A percentile compares a stretch with the other conserved stretches of the same genome.
Evolutionary conservation across 2,329 filamentous ascomycete genomes (phyloP).

Genomic region (Ophiocordyceps camponoti-rufipedis): DNA sequence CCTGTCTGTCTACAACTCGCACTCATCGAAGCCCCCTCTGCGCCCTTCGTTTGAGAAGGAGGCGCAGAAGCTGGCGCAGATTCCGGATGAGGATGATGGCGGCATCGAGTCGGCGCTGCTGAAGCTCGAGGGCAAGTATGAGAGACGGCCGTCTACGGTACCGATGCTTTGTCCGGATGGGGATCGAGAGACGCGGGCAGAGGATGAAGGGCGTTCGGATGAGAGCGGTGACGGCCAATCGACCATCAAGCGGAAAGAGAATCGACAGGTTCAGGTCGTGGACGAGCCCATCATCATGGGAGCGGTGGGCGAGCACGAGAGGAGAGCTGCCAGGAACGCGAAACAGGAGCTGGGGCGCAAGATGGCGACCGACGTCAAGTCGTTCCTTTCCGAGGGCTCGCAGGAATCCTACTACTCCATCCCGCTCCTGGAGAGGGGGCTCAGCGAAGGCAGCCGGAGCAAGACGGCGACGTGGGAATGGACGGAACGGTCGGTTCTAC

Average conservation of each 20-base stretch:
- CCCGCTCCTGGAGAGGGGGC: slow-evolving; percentile 54
- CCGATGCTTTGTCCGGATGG: slow-evolving; percentile 6
- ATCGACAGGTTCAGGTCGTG: slow-evolving; percentile 25
- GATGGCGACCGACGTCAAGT: slow-evolving; percentile 12
- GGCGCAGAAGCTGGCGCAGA: slow-evolving; percentile 68
- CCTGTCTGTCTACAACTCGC: slow-evolving; percentile 40
- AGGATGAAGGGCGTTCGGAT: background rate
- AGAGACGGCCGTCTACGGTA: slow-evolving; percentile 28
- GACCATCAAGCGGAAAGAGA: slow-evolving; percentile 12
- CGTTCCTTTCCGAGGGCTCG: slow-evolving; percentile 42
- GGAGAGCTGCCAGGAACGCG: background rate
- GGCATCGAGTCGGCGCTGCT: slow-evolving; percentile 83
- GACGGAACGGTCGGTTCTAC: slow-evolving; percentile 36
- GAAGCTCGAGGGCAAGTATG: slow-evolving; percentile 79
- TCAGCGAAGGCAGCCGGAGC: slow-evolving; percentile 30
- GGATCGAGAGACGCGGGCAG: background rate
- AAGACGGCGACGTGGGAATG: slow-evolving; percentile 25
- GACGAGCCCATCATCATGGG: slow-evolving; percentile 18
- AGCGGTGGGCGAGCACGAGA: background rate
- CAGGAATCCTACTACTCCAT: slow-evolving; percentile 60
- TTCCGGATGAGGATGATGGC: slow-evolving; percentile 65
- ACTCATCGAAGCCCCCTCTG: slow-evolving; percentile 44
- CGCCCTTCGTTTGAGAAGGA: slow-evolving; percentile 73
- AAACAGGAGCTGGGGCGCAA: background rate
- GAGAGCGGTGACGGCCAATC: background rate